A percentile compares a stretch with the other conserved stretches of the same genome.
These are phyloP conservation scores for Neopestalotiopsis sp. DNA, from an alignment of 2,329 filamentous ascomycete species.

Conservation along the genomic window DNA sequence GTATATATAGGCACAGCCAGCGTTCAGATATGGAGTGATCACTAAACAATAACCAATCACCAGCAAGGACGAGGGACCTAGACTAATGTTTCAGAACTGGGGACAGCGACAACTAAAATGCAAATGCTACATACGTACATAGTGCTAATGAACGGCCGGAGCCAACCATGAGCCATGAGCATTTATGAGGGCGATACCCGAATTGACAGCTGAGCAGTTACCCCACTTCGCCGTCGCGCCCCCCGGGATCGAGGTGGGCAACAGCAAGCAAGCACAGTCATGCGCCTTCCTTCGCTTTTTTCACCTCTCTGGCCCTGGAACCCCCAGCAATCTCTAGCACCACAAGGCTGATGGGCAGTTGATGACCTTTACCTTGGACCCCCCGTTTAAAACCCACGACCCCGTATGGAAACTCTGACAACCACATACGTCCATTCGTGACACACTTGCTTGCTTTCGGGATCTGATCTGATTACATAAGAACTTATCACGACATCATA, in stretches of 20 bases:
- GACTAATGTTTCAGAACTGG: conserved; percentile 8
- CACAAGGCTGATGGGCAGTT: not conserved
- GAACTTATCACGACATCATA: not conserved
- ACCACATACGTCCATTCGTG: not conserved
- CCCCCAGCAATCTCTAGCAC: not conserved
- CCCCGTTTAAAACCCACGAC: conserved; percentile 1
- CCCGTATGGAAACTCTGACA: not conserved
- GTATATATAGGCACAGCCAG: too few relatives aligned
- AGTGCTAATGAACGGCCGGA: not conserved
- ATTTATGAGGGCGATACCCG: not conserved
- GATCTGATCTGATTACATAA: not conserved
- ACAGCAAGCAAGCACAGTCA: not conserved
- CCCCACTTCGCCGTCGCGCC: not conserved
- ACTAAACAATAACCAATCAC: too few relatives aligned
- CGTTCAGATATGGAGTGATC: too few relatives aligned
- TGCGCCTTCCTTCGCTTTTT: not conserved
- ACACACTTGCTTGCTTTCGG: not conserved
- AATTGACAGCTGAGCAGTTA: not conserved
- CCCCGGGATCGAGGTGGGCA: not conserved
- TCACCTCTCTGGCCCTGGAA: not conserved
- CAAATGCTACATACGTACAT: not conserved
- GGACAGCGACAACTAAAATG: not conserved
- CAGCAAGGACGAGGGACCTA: not conserved
- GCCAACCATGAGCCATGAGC: not conserved
- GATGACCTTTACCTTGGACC: not conserved